Percentiles rank a stretch among this genome's conserved stretches.
Conservation (phyloP, 805 yeast species). For the Candida sakaeoensis region DNA sequence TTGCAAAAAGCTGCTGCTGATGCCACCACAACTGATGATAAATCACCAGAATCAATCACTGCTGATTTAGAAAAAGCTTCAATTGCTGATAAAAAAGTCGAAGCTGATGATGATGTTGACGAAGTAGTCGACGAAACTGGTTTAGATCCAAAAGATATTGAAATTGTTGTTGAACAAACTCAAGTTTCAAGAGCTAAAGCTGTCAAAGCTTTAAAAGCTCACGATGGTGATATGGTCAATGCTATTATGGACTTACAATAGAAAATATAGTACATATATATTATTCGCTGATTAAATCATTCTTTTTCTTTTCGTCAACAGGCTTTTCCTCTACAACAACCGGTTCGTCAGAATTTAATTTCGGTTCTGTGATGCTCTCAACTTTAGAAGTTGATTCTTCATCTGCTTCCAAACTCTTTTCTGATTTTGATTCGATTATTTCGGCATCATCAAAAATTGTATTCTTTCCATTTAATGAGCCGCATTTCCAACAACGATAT, state of each 20-base stretch:
- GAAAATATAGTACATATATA: background rate
- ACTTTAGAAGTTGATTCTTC: background rate
- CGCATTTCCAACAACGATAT: constrained; percentile 68
- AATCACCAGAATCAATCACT: constrained; percentile 74
- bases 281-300: no score
- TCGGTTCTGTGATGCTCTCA: background rate
- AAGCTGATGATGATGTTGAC: constrained; percentile 31
- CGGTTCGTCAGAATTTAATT: background rate
- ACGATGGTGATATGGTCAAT: constrained; percentile 92
- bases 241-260: constrained; percentile 82
- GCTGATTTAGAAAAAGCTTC: constrained; percentile 77
- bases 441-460: constrained; percentile 6
- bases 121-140: constrained; percentile 83
- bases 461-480: constrained; percentile 32
- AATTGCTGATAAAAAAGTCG: constrained; percentile 34
- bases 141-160: constrained; percentile 75
- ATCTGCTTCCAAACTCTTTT: background rate
- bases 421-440: background rate
- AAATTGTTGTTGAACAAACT: constrained; percentile 87
- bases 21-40: constrained; percentile 41
- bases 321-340: no score
- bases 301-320: no score
- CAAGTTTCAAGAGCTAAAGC: constrained; percentile 87
- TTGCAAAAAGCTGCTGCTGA: constrained; percentile 43
- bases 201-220: constrained; percentile 80